Conservation (phyloP, 2,329 filamentous ascomycete genomes). For the Didymosphaeria variabile region DNA sequence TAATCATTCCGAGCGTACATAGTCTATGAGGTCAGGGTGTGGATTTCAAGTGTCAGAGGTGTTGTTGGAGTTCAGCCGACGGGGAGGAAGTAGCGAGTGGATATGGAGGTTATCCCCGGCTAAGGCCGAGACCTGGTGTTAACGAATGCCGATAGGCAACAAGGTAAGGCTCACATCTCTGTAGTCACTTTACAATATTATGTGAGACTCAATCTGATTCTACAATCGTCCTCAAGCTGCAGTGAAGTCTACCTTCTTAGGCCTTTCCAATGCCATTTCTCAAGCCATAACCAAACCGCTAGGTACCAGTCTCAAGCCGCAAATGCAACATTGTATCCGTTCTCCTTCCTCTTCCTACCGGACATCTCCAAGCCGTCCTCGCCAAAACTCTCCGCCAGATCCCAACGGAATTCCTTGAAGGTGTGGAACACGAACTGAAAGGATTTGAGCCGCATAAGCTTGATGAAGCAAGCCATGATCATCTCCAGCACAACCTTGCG, state of each 20-base stretch:
- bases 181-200: background rate
- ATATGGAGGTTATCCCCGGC: background rate
- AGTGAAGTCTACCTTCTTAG: background rate
- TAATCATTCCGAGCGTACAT: background rate
- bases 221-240: background rate
- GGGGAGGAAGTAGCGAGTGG: background rate
- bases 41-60: too few species aligned
- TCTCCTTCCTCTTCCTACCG: background rate
- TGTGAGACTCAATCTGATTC: background rate
- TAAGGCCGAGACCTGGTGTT: background rate
- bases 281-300: background rate
- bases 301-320: background rate
- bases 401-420: background rate
- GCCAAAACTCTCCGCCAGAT: background rate
- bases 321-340: background rate
- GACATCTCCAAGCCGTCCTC: background rate
- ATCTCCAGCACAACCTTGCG: constrained; percentile 27
- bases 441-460: constrained; percentile 19
- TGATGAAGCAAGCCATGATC: constrained; percentile 26
- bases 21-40: background rate
- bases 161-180: background rate
- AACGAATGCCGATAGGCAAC: background rate
- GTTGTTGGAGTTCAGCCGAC: background rate
- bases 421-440: background rate
- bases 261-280: background rate